These are phyloP conservation scores for Suillus luteus DNA, from an alignment of 768 basidiomycete species.

Conservation along the genomic window DNA sequence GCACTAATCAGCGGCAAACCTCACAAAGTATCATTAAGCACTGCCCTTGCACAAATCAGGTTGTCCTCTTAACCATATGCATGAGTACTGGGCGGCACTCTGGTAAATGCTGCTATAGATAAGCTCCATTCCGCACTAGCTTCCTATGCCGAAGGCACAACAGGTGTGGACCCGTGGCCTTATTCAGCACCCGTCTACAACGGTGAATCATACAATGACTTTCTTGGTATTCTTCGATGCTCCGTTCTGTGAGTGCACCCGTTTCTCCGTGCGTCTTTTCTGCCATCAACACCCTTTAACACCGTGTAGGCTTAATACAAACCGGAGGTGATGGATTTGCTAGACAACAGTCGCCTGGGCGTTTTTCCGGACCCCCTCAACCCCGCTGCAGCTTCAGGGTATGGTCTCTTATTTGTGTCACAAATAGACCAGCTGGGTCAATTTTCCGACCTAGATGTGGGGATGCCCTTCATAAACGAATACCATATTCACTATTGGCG, in stretches of 20 bases:
- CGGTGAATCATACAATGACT: constrained; percentile 22
- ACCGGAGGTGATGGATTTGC: constrained; percentile 19
- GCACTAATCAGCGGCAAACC: neutral
- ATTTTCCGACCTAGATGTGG: constrained; percentile 27
- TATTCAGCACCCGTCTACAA: constrained; percentile 19
- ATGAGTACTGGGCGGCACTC: neutral
- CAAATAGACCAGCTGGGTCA: constrained; percentile 17
- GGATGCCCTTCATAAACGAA: constrained; percentile 24
- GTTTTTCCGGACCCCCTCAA: constrained; percentile 26
- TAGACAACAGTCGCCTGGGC: constrained; percentile 25
- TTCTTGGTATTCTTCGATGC: constrained; percentile 22
- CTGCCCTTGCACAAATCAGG: neutral
- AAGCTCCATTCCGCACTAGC: neutral
- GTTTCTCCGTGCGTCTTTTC: neutral
- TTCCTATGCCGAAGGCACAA: constrained; percentile 3
- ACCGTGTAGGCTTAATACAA: constrained; percentile 15
- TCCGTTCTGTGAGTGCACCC: constrained; percentile 19
- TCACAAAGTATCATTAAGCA: neutral
- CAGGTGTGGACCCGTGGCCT: constrained; percentile 18
- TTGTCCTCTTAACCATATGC: neutral
- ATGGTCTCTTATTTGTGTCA: constrained; percentile 13
- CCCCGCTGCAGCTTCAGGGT: constrained; percentile 19
- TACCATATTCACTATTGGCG: constrained; percentile 31
- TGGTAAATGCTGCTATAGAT: neutral
- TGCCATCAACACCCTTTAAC: constrained; percentile 10